Evolutionary conservation across 2,329 filamentous ascomycete genomes (phyloP), one percentile per base, ranked within the genome.

Genomic region (Sporothrix schenckii): DNA sequence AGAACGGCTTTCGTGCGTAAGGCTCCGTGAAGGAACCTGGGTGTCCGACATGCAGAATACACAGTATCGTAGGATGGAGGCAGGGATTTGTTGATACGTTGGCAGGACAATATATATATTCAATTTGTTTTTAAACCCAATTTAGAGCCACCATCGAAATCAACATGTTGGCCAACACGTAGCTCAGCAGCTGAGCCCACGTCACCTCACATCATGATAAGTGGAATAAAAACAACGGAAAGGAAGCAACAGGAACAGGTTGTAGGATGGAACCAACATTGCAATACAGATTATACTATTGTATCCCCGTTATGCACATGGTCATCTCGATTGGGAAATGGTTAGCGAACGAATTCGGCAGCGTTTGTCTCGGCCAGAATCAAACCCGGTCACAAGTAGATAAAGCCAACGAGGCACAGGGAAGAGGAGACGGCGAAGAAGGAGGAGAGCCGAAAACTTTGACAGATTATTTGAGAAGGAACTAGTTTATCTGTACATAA

Each of bases 291-390:
- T 10, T 16, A 61, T 21, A 6, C 6, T 21, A 9, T 44, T 14
- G 10, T 6, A 14, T 7, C n/a, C 10, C 24, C 11, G 3, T 53
- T 34, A 44, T 66, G 41, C 39, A 27, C 60, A 71, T 73, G 30
- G 68, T 52, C 70, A 47, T 56, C 75, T 76, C 73, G 61, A 77
- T 78, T 73, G 34, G 77, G 78, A 75, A 78, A 71, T 72, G 73
- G 72, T 80, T 77, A 80, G 77, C 77, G 75, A 78, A 76, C 75
- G 70, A 72, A 76, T 75, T 65, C 73, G 75, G 77, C 74, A 76
- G 70, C 54, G 60, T 52, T 61, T 72, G 73, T 75, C 70, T 73
- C 70, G 69, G 72, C 44, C 67, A 70, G 27, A 44, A 30, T 7
- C 39, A 47, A 50, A 10, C 27, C 68, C 61, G 69, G 60, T 70